Evolutionary conservation across 2,329 filamentous ascomycete genomes (phyloP), one percentile per base, ranked within the genome.

Genomic region (Zarea fungicola): DNA sequence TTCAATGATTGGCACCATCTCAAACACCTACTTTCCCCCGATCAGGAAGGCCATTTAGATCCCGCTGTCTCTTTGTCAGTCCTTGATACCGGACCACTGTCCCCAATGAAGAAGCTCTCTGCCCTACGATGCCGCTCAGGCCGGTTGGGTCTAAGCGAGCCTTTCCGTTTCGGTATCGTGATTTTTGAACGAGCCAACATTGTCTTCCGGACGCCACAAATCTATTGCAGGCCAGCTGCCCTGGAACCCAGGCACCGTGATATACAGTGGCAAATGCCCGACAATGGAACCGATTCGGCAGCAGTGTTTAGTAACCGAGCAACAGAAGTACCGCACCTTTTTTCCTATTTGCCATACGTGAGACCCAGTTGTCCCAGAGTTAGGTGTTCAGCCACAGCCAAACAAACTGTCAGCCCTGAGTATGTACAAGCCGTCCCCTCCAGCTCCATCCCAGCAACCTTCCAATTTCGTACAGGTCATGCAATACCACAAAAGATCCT

Each of bases 11-110:
- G 32, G 32, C 25, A 6, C 31, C 7, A 5, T 31, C 13, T 31
- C 25, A 31, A 49, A 37, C 25, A 37, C 31, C 1, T 23, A 8
- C 11, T 49, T 19, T 48, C 35, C 1, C 46, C 25, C 10, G 16
- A 36, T 49, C 25, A 26, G 46, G 39, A 49, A 49, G 46, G 46
- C 39, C 16, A 25, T 19, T 42, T 25, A 39, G 46, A 22, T 42
- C 18, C 31, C 22, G 18, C 31, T 42, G 14, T 29, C 39, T 37
- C 31, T 42, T 23, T 4, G 16, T n/a, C 22, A 18, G 29, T 37
- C 39, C 16, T 31, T 42, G 26, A 40, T 19, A 5, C 19, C 35
- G 18, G 44, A 28, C 19, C 44, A 23, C 16, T 19, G 14, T 7
- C 35, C 35, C 26, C 35, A 34, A 32, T 34, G 26, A 32, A 42